Evolutionary conservation across 176 grass and related monocot genomes (phyloP), one percentile per base, ranked within the genome.

Genomic region (Neostapfia colusana): DNA sequence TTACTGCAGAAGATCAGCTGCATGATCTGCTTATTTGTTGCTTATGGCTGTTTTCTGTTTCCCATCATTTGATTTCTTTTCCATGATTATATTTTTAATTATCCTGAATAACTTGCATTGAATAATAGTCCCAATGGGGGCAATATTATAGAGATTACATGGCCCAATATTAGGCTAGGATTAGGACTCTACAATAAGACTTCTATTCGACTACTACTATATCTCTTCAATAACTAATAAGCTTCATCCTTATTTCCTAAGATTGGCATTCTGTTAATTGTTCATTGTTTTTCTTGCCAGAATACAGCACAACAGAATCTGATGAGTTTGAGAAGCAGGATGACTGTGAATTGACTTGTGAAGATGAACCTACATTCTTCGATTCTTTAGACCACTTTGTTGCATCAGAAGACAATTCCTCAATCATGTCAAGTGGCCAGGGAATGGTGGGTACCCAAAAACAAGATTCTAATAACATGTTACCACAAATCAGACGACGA

Each of bases 241-340:
- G 34, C 51, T n/a, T 43, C 14, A 28, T 37, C 53, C 73, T 63
- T 66, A 59, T 83, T 59, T 81, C 34, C 55, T 31, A 68, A 69
- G 66, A 61, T 58, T n/a, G 67, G 51, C 68, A 62, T 64, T 61
- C 72, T 61, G 17, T 43, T 83, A 69, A 83, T 74, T 50, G 21
- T 79, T 10, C 25, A 74, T 37, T 83, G 48, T n/a, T 76, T 67
- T 15, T 11, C 83, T 84, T 23, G 40, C 3, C 84, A 93, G 91
- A 93, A 74, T 93, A 80, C 62, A 93, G 91, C 81, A 85, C 81
- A 50, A 90, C 91, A 51, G 91, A 93, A 87, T 93, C 91, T 67
- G 91, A 90, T 76, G 91, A 93, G 60, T 83, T 76, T 66, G 91
- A 93, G 75, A 93, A 87, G 78, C 78, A 87, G 3, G 87, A 93